Conservation (phyloP, 768 basidiomycete genomes). For the Boletellus emodensis region DNA sequence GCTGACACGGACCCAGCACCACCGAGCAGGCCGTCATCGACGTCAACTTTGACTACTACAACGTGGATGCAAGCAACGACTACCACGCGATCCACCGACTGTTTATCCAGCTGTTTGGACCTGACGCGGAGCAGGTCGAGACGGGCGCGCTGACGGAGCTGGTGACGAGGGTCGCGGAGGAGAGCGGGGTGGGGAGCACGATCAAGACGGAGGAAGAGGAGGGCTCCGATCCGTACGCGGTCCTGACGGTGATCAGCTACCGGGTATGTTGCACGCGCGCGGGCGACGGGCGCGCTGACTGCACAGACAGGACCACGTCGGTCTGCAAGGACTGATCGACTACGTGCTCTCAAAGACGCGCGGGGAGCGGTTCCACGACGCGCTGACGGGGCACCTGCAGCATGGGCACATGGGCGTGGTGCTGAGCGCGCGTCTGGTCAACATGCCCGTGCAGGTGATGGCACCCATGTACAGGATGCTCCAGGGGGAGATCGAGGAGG, state of each 20-base stretch:
- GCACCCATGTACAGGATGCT: slow-evolving; percentile 94
- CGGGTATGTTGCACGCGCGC: slow-evolving; percentile 38
- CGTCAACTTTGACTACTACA: slow-evolving; percentile 82
- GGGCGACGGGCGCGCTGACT: not conserved
- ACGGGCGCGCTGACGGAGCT: slow-evolving; percentile 76
- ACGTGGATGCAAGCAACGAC: slow-evolving; percentile 76
- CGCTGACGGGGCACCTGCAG: slow-evolving; percentile 44
- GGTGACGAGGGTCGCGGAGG: slow-evolving; percentile 66
- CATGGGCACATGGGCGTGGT: slow-evolving; percentile 70
- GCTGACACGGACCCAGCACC: slow-evolving; percentile 13
- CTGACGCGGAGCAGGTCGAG: slow-evolving; percentile 71
- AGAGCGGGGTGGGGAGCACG: slow-evolving; percentile 78
- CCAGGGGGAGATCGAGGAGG: slow-evolving; percentile 73
- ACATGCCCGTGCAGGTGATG: slow-evolving; percentile 92
- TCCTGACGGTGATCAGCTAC: slow-evolving; percentile 81
- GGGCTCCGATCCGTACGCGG: slow-evolving; percentile 72
- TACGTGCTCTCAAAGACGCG: slow-evolving; percentile 67
- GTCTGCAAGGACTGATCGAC: slow-evolving; percentile 62
- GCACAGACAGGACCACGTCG: slow-evolving; percentile 59
- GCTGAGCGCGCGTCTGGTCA: slow-evolving; percentile 84
- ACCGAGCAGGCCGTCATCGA: slow-evolving; percentile 21
- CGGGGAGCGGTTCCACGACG: slow-evolving; percentile 48
- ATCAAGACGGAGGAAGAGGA: slow-evolving; percentile 74
- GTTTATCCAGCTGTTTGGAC: slow-evolving; percentile 58
- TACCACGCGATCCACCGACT: slow-evolving; percentile 83